phyloP scores from a whole-genome alignment of 73 alveolate species.

The Paramecium caudatum region DNA sequence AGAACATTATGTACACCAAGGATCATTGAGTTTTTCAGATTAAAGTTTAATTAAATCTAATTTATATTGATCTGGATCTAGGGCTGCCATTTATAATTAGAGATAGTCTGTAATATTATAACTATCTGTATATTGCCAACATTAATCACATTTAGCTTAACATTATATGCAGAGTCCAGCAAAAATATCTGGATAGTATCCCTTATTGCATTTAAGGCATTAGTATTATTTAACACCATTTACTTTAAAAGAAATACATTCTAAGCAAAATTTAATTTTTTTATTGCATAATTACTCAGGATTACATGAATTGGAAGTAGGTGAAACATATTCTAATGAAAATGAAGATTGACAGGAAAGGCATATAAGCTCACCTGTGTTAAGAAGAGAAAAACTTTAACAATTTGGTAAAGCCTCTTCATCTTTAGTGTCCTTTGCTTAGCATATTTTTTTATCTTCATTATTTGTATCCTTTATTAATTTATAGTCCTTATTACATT shows the following conservation, averaged over 20 bases:
- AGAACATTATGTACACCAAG: conserved; percentile 24
- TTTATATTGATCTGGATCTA: neutral
- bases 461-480: too few species aligned
- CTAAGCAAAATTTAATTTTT: neutral
- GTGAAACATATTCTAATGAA: too few species aligned
- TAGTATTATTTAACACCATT: neutral
- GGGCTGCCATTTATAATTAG: neutral
- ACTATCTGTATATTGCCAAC: conserved; percentile 63
- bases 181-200: conserved; percentile 59
- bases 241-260: neutral
- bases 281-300: neutral
- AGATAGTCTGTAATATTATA: conserved; percentile 39
- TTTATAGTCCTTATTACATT: neutral
- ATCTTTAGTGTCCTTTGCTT: too few species aligned
- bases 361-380: too few species aligned
- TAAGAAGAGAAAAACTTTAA: too few species aligned
- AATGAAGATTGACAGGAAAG: too few species aligned
- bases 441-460: too few species aligned
- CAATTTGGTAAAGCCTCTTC: too few species aligned
- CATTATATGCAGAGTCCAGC: conserved; percentile 10
- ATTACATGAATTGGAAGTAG: neutral
- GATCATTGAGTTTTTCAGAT: neutral
- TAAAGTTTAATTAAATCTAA: neutral
- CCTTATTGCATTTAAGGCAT: conserved; percentile 31
- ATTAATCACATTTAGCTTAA: neutral